phyloP scores from a whole-genome alignment of 2,329 filamentous ascomycete genomes.

The Talaromyces sp. region DNA sequence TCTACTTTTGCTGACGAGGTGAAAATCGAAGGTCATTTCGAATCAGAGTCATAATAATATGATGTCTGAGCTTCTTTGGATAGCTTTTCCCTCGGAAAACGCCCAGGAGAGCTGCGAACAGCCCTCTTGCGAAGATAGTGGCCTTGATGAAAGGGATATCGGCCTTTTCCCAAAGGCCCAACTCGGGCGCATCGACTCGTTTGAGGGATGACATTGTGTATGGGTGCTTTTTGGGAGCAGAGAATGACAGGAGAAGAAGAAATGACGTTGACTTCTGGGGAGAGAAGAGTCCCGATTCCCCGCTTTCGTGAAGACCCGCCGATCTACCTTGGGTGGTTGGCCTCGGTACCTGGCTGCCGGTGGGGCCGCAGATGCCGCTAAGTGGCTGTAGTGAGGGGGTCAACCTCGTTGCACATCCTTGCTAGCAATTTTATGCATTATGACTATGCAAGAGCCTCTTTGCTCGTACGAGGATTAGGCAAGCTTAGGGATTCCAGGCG shows the following conservation, averaged over 20 bases:
- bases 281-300: neutral
- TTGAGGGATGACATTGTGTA: conserved; percentile 11
- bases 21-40: conserved; percentile 31
- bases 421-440: too few species aligned
- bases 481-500: too few species aligned
- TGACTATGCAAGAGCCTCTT: too few species aligned
- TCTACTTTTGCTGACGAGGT: conserved; percentile 37
- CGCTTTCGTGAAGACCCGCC: neutral
- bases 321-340: neutral
- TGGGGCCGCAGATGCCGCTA: neutral
- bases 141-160: conserved; percentile 33
- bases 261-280: too few species aligned
- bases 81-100: conserved; percentile 43
- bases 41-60: conserved; percentile 37
- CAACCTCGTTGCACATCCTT: too few species aligned
- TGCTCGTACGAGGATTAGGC: too few species aligned
- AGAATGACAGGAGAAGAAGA: neutral
- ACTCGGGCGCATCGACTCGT: conserved; percentile 22
- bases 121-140: conserved; percentile 25
- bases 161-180: conserved; percentile 40
- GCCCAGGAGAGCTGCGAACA: conserved; percentile 39
- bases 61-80: conserved; percentile 37
- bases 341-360: neutral
- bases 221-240: neutral
- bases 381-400: neutral